Conservation (phyloP, 192 early-diverging fungal genomes). For the Backusella tarrabulga region DNA sequence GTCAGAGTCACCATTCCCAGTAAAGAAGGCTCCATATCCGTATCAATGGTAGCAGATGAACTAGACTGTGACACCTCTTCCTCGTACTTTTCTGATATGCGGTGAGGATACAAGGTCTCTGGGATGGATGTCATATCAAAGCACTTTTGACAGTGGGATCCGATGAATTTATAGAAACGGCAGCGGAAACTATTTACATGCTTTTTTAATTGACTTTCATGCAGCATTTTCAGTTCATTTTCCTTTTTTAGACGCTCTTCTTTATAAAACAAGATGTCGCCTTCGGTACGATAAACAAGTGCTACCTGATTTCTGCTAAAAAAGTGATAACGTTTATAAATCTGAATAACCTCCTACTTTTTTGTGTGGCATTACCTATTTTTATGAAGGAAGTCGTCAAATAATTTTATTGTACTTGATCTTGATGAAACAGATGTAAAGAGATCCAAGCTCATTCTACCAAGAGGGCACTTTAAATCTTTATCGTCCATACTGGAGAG, state of each 20-base stretch:
- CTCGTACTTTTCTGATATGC: background rate
- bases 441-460: background rate
- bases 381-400: background rate
- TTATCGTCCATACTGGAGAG: background rate
- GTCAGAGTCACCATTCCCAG: background rate
- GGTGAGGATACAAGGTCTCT: background rate
- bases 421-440: slow-evolving; percentile 11
- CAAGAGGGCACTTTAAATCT: background rate
- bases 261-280: background rate
- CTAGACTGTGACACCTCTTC: background rate
- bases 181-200: background rate
- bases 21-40: background rate
- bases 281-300: background rate
- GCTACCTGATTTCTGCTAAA: background rate
- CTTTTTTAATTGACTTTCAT: background rate
- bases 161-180: background rate
- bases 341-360: background rate
- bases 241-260: background rate
- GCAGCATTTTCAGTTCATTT: background rate
- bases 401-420: background rate
- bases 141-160: background rate
- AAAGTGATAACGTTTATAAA: background rate
- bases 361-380: background rate
- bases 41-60: background rate
- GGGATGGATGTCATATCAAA: background rate